Evolutionary conservation across 192 early-diverging fungal species (phyloP).

Genomic region (Tieghemiomyces parasiticus): DNA sequence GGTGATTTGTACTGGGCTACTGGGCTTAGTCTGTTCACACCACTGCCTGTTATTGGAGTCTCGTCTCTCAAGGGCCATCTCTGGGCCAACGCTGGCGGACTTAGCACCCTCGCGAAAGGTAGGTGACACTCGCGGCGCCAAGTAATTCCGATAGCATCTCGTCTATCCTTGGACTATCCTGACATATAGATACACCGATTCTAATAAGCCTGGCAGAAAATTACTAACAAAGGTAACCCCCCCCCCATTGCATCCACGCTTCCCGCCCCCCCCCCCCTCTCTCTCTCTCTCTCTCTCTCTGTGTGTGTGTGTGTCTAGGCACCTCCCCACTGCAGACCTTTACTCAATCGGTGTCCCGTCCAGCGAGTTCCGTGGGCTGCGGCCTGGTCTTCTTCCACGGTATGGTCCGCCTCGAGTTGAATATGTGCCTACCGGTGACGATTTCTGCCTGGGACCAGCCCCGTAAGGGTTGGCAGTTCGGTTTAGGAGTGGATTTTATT

Average conservation of each 20-base stretch:
- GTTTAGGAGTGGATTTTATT: constrained; percentile 72
- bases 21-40: constrained; percentile 65
- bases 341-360: constrained; percentile 32
- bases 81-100: constrained; percentile 78
- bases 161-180: too few species aligned
- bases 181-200: too few species aligned
- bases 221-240: too few species aligned
- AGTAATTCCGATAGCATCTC: too few species aligned
- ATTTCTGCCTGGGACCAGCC: constrained; percentile 44
- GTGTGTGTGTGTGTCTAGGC: constrained; percentile 14
- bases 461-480: constrained; percentile 70
- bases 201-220: too few species aligned
- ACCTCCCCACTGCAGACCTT: constrained; percentile 17
- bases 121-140: too few species aligned
- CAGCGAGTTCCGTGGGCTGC: constrained; percentile 60
- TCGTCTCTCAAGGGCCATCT: constrained; percentile 63
- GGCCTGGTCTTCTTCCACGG: constrained; percentile 80
- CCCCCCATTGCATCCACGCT: too few species aligned
- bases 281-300: too few species aligned
- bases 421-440: constrained; percentile 71
- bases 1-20: constrained; percentile 74
- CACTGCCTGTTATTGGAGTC: constrained; percentile 49
- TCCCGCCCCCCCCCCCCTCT: too few species aligned
- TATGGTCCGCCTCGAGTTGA: constrained; percentile 76
- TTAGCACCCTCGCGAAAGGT: constrained; percentile 34